phyloP scores from a whole-genome alignment of 2,329 filamentous ascomycete species.

The Cercospora zeae-maydis region DNA sequence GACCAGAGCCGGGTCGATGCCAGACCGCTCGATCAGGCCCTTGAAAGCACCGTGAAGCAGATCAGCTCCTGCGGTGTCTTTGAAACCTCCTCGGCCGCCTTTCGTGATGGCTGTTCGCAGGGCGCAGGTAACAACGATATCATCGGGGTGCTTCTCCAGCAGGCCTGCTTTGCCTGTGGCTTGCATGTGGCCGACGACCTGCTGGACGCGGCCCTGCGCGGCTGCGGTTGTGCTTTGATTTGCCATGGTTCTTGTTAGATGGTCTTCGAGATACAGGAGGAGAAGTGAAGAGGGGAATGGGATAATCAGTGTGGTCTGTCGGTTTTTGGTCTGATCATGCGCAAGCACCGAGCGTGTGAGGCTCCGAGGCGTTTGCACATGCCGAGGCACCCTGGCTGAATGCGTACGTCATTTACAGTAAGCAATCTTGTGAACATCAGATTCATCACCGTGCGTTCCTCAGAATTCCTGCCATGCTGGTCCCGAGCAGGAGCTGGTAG shows the following conservation, averaged over 20 bases:
- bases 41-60: conserved; percentile 80
- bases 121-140: conserved; percentile 85
- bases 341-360: not conserved
- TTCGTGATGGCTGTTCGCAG: conserved; percentile 90
- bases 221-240: conserved; percentile 25
- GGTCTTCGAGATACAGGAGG: not conserved
- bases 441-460: not conserved
- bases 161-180: conserved; percentile 45
- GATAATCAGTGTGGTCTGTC: not conserved
- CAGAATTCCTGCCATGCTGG: not conserved
- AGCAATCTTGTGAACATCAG: not conserved
- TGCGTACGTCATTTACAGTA: not conserved
- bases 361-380: not conserved
- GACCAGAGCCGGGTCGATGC: conserved; percentile 81
- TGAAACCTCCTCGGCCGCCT: conserved; percentile 90
- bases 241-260: conserved; percentile 15
- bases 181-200: conserved; percentile 56
- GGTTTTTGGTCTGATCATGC: not conserved
- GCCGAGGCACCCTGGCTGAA: not conserved
- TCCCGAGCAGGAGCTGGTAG: not conserved
- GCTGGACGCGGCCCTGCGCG: conserved; percentile 48
- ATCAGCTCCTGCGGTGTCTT: conserved; percentile 88
- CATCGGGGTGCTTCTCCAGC: conserved; percentile 56
- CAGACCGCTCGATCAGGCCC: conserved; percentile 76
- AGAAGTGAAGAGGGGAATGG: not conserved